phyloP scores from a whole-genome alignment of 345 rosid genomes.

The Syzygium jambos region DNA sequence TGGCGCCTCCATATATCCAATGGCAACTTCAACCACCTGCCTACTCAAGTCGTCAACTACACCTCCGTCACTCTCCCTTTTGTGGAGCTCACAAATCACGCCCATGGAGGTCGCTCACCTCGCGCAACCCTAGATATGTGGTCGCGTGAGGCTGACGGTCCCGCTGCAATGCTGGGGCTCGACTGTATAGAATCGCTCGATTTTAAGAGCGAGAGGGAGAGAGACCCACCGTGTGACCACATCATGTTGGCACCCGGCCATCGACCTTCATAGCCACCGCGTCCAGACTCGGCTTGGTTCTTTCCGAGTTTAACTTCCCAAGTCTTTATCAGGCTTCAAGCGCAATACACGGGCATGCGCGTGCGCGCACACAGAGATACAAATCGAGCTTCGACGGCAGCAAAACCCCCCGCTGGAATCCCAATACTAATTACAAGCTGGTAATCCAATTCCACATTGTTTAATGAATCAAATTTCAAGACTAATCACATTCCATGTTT shows the following conservation, averaged over 20 bases:
- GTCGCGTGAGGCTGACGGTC: background rate
- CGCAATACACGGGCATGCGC: background rate
- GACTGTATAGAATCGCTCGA: background rate
- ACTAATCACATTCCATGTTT: background rate
- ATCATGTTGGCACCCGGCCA: too few relatives aligned
- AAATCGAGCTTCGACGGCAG: background rate
- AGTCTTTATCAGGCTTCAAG: background rate
- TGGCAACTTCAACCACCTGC: too few relatives aligned
- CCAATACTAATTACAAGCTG: background rate
- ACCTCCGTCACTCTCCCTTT: too few relatives aligned
- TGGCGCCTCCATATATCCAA: too few relatives aligned
- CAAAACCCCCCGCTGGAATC: background rate
- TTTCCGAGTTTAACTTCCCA: background rate
- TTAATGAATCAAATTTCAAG: background rate
- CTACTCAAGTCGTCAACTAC: too few relatives aligned
- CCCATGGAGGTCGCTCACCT: background rate
- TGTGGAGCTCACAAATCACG: too few relatives aligned
- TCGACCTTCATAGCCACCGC: background rate
- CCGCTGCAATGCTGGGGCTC: background rate
- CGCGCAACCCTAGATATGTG: background rate
- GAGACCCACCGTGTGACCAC: background rate
- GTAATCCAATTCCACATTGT: background rate
- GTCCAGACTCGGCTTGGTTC: background rate
- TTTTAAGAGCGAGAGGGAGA: background rate
- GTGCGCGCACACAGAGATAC: background rate